Evolutionary conservation across 371 early-diverging fungal genomes (phyloP).

Genomic region (Syncephalastrum sp.): DNA sequence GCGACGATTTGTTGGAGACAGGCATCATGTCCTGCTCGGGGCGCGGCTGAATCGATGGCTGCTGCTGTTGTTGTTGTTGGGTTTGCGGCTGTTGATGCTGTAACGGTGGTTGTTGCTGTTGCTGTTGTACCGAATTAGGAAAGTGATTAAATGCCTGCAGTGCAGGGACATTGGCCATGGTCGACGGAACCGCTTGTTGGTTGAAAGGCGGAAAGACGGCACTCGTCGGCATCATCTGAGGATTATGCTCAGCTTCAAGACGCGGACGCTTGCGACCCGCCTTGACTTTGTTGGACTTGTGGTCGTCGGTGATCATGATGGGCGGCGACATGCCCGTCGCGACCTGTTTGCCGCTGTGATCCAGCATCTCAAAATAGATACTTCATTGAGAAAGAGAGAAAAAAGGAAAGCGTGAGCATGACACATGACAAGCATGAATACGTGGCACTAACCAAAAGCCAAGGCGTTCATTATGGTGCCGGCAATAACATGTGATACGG

Average conservation of each 20-base stretch:
- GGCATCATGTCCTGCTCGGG: conserved; percentile 10
- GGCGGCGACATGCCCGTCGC: conserved; percentile 88
- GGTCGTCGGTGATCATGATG: conserved; percentile 96
- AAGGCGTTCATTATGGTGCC: conserved; percentile 89
- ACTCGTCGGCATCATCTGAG: conserved; percentile 13
- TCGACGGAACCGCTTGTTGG: too few species aligned
- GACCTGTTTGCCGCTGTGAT: conserved; percentile 64
- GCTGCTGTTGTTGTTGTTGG: not conserved
- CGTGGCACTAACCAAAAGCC: conserved; percentile 68
- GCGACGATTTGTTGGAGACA: not conserved
- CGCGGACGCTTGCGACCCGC: conserved; percentile 49
- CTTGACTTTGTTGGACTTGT: conserved; percentile 81
- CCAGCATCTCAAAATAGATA: conserved; percentile 75
- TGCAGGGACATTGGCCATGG: too few species aligned
- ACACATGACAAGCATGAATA: conserved; percentile 1
- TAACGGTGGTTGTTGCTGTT: conserved; percentile 7
- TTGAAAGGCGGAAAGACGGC: conserved; percentile 4
- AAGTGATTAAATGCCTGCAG: too few species aligned
- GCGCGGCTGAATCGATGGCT: conserved; percentile 19
- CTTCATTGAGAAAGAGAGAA: conserved; percentile 15
- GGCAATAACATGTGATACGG: conserved; percentile 93
- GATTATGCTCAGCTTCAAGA: conserved; percentile 30
- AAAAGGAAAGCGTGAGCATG: not conserved
- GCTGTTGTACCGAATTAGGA: not conserved
- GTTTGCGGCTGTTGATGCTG: too few species aligned